Evolutionary conservation across 108 stramenopile species (phyloP), one percentile per base, ranked within the genome.

Genomic region (Nitzschia sp.): DNA sequence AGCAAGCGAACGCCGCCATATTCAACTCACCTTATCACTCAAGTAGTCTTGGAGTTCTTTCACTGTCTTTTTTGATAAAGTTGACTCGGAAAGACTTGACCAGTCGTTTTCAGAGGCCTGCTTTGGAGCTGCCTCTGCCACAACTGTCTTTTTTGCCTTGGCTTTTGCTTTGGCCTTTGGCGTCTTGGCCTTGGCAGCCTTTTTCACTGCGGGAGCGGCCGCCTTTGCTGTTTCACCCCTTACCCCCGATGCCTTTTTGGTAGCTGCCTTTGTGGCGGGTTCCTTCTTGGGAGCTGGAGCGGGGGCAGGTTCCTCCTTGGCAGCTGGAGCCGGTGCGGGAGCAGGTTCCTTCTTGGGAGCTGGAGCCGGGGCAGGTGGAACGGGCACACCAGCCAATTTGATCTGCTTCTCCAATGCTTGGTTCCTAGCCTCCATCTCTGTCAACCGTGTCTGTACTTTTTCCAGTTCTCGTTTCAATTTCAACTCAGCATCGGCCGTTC

Each of bases 21-120:
- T 17, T 23, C 4, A 8, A 51, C 49, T 19, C 21, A 51, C 49
- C 49, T 51, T 61, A 29, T 55, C 54, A 24, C 53, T 36, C 47
- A 82, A 54, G 36, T 77, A 82, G 2, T 58, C 63, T 3, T 30
- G 64, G 15, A 82, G 48, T 29, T 69, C 68, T 33, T 66, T 63
- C 19, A 77, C 67, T 13, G 81, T 77, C 46, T 76, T 82, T 59
- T 76, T 34, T 28, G 55, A 68, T 54, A 82, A 54, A 53, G 81
- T 68, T 32, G 81, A 82, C 31, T 63, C 54, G 18, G 75, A 57
- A 13, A 81, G 38, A 24, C 0, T 54, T 25, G 56, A 54, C 64
- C 75, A 71, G 38, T 74, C 45, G 30, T 64, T 54, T 26, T 31
- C 31, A 17, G 2, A 3, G 1, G 33, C 18, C 32, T 21, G 26